Conservation (phyloP, 2,329 filamentous ascomycete genomes). For the Endoconidiophora laricicola region DNA sequence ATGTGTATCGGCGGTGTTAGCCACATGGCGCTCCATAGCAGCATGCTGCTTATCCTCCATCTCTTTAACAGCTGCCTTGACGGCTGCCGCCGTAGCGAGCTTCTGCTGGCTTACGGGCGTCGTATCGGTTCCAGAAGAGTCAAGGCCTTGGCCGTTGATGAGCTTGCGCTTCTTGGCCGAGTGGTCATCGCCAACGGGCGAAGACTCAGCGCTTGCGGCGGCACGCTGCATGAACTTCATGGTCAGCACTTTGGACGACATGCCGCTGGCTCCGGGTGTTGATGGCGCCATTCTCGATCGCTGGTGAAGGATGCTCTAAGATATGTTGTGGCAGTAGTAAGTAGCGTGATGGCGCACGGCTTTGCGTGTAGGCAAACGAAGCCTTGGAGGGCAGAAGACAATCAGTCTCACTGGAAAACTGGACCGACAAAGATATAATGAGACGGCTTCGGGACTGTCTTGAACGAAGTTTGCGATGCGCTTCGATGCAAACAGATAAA, state of each 20-base stretch:
- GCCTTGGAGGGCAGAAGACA: no score
- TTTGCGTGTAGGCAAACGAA: no score
- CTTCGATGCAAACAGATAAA: no score
- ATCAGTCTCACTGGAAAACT: no score
- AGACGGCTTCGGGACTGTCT: no score
- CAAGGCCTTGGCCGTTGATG: not conserved
- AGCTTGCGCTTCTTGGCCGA: constrained; percentile 48
- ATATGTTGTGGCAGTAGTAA: not conserved
- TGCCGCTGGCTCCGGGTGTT: constrained; percentile 38
- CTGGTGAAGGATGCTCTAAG: no score
- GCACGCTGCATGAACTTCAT: constrained; percentile 98
- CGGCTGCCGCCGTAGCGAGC: constrained; percentile 26
- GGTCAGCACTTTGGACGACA: constrained; percentile 76
- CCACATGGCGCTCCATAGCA: constrained; percentile 43
- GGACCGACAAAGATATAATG: no score
- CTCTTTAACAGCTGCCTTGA: constrained; percentile 46
- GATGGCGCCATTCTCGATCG: constrained; percentile 27
- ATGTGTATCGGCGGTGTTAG: constrained; percentile 50
- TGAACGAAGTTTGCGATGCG: no score
- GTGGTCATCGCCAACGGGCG: constrained; percentile 30
- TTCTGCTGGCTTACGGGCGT: not conserved
- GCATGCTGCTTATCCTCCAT: constrained; percentile 50
- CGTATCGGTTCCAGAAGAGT: constrained; percentile 22
- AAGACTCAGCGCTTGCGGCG: constrained; percentile 31
- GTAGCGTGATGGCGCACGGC: no score